phyloP scores from a whole-genome alignment of 805 yeast species.

The Nematodospora valgi region DNA sequence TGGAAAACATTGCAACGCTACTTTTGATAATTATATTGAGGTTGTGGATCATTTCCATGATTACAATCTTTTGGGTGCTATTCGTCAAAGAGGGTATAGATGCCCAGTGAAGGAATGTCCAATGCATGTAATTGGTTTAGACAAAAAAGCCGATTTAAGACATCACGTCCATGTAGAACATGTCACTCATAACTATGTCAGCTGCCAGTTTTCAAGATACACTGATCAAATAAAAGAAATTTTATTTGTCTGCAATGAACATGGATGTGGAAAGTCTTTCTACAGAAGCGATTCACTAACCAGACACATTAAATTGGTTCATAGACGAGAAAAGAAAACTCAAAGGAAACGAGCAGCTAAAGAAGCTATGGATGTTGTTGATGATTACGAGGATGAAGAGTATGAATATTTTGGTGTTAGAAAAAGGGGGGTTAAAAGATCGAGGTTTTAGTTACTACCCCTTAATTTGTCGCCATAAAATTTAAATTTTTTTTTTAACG shows the following conservation, averaged over 20 bases:
- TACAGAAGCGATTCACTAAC: conserved; percentile 51
- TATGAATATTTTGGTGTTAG: too few relatives aligned
- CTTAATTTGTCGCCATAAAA: background rate
- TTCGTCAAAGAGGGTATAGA: conserved; percentile 8
- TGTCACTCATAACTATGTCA: conserved; percentile 14
- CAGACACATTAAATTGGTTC: conserved; percentile 53
- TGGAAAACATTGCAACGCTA: conserved; percentile 8
- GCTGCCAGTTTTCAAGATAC: conserved; percentile 3
- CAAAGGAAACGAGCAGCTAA: background rate
- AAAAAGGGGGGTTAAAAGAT: too few relatives aligned
- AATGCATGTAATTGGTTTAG: conserved; percentile 25
- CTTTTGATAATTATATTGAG: conserved; percentile 10
- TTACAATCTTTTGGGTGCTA: background rate
- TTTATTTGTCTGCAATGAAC: conserved; percentile 16
- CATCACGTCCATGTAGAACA: conserved; percentile 26
- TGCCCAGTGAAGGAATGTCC: conserved; percentile 32
- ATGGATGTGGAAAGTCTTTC: conserved; percentile 45
- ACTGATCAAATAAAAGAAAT: conserved; percentile 8
- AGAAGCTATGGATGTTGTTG: background rate
- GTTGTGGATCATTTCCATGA: conserved; percentile 10
- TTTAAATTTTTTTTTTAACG: too few relatives aligned
- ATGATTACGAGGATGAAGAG: too few relatives aligned
- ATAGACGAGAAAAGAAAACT: conserved; percentile 20
- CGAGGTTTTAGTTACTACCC: background rate
- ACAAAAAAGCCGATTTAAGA: conserved; percentile 25